Percentiles rank a stretch among this genome's conserved stretches.
phyloP scores from a whole-genome alignment of 2,329 filamentous ascomycete species.

The Fusarium austroafricanum region DNA sequence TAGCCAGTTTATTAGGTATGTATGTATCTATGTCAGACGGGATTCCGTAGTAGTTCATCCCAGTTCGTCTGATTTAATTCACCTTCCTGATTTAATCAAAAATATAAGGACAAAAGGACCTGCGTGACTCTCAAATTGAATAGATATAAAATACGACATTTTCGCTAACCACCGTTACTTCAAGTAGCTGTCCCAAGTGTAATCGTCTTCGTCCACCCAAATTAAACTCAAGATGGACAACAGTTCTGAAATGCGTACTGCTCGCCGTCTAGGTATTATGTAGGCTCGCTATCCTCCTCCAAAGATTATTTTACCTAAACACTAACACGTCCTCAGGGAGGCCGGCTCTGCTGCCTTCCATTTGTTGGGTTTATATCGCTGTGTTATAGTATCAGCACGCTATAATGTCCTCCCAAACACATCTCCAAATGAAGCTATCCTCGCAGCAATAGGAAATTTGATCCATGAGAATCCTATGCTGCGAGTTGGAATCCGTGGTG shows the following conservation, averaged over 20 bases:
- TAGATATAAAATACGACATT: background rate
- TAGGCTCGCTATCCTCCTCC: constrained; percentile 20
- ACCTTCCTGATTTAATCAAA: background rate
- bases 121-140: background rate
- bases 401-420: constrained; percentile 49
- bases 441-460: constrained; percentile 55
- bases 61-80: background rate
- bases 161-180: background rate
- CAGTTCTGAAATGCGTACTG: constrained; percentile 3
- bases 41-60: background rate
- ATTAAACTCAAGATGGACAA: constrained; percentile 16
- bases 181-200: background rate
- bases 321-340: constrained; percentile 50
- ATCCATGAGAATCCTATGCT: constrained; percentile 60
- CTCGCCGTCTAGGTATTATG: constrained; percentile 46
- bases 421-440: constrained; percentile 42
- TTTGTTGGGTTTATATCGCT: constrained; percentile 59
- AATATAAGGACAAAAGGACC: constrained; percentile 2
- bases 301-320: background rate
- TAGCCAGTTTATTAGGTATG: background rate
- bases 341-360: constrained; percentile 60
- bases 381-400: constrained; percentile 59
- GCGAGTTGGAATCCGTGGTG: constrained; percentile 59
- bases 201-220: background rate
- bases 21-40: no score